Percentiles rank a stretch among this genome's conserved stretches.
Evolutionary conservation across 2,329 filamentous ascomycete species (phyloP).

Genomic region (Ustulina deusta): DNA sequence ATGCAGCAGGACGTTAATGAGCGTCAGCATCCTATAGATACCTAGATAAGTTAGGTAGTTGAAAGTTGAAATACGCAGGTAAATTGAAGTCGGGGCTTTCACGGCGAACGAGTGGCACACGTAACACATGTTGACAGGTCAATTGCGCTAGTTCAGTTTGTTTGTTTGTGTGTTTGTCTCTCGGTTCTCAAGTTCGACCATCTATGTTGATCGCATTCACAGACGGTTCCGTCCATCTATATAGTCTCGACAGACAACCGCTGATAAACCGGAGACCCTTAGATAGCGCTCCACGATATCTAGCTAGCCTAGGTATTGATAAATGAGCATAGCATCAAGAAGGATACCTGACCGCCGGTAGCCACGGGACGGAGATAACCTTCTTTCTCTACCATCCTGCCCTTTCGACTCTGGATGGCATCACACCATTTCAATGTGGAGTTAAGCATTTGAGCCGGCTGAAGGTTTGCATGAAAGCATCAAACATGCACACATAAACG

Average conservation of each 20-base stretch:
- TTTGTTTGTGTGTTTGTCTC: conserved; percentile 6
- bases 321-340: conserved; percentile 1
- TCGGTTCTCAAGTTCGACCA: background rate
- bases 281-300: background rate
- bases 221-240: conserved; percentile 1
- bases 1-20: background rate
- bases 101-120: background rate
- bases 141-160: background rate
- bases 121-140: background rate
- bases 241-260: background rate
- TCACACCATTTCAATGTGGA: background rate
- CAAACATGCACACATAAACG: background rate
- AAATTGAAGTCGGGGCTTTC: too few relatives aligned
- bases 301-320: background rate
- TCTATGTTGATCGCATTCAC: background rate
- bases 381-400: background rate
- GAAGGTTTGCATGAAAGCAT: background rate
- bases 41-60: too few relatives aligned
- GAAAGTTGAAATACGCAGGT: too few relatives aligned
- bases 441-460: conserved; percentile 3
- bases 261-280: background rate
- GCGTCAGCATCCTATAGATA: background rate
- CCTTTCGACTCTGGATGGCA: background rate
- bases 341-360: background rate
- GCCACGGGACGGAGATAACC: background rate